A percentile compares a stretch with the other conserved stretches of the same genome.
These are phyloP conservation scores for Penicilliopsis zonata DNA, from an alignment of 495 filamentous ascomycete genomes.

Conservation along the genomic window DNA sequence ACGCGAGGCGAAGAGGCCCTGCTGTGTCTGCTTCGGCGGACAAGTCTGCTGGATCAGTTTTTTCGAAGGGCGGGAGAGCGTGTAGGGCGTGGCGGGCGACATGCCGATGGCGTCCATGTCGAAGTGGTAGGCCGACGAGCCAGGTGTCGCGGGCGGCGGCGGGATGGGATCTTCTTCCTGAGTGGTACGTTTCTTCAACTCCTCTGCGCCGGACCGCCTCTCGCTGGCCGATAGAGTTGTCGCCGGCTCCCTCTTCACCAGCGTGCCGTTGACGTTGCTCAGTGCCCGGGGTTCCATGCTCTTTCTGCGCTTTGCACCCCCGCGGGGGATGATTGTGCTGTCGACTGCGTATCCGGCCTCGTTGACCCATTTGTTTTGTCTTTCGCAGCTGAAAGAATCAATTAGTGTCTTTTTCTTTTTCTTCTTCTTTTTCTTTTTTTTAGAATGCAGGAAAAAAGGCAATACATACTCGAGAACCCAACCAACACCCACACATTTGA, in stretches of 20 bases:
- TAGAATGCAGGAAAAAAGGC: background rate
- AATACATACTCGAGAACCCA: conserved; percentile 70
- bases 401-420: conserved; percentile 12
- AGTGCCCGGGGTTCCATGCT: conserved; percentile 83
- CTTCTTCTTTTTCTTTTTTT: too few relatives aligned
- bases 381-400: conserved; percentile 54
- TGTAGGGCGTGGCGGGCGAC: conserved; percentile 44
- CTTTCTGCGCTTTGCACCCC: conserved; percentile 68
- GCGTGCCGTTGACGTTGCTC: conserved; percentile 57
- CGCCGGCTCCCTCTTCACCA: conserved; percentile 20
- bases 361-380: conserved; percentile 64
- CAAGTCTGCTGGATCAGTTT: conserved; percentile 59
- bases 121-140: conserved; percentile 17
- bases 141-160: conserved; percentile 11
- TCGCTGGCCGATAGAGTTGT: conserved; percentile 20
- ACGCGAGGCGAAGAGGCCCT: conserved; percentile 27
- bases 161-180: conserved; percentile 4
- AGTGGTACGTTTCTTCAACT: conserved; percentile 21
- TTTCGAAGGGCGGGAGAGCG: conserved; percentile 37
- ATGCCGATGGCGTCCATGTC: conserved; percentile 31
- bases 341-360: conserved; percentile 61
- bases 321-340: conserved; percentile 58
- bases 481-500: conserved; percentile 73
- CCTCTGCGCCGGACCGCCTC: conserved; percentile 19
- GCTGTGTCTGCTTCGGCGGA: conserved; percentile 50